These are phyloP conservation scores for Candida chilensis DNA, from an alignment of 805 yeast genomes.

Conservation along the genomic window DNA sequence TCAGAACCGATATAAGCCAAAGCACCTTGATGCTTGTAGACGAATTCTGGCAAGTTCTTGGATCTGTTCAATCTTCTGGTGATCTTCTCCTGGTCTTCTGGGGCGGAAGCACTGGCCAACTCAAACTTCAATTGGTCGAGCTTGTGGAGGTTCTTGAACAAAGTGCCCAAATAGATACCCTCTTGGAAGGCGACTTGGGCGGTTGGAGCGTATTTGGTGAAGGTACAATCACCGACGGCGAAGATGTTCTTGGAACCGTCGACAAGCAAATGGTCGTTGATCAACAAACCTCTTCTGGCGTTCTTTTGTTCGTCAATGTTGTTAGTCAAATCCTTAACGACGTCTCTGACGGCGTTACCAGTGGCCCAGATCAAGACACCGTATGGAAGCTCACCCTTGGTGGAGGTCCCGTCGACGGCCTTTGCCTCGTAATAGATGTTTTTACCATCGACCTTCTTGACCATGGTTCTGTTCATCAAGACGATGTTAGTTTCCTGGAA, in stretches of 20 bases:
- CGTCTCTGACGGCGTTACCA: conserved; percentile 84
- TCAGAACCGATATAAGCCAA: conserved; percentile 92
- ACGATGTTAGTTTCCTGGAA: conserved; percentile 61
- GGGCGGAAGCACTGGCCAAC: conserved; percentile 25
- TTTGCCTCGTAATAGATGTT: conserved; percentile 64
- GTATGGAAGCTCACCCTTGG: conserved; percentile 61
- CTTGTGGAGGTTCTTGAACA: conserved; percentile 56
- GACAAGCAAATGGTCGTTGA: conserved; percentile 74
- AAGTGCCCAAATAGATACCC: conserved; percentile 71
- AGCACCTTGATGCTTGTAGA: conserved; percentile 85
- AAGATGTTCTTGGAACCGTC: conserved; percentile 78
- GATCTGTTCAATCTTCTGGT: conserved; percentile 32
- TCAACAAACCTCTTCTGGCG: conserved; percentile 84
- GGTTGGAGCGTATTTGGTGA: conserved; percentile 87
- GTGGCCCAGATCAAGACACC: conserved; percentile 97
- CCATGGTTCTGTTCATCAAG: conserved; percentile 79
- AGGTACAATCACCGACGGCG: conserved; percentile 93
- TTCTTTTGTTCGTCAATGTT: conserved; percentile 69
- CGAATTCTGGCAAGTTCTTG: conserved; percentile 50
- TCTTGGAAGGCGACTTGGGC: conserved; percentile 97
- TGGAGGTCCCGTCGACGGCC: conserved; percentile 55
- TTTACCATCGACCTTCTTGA: conserved; percentile 70
- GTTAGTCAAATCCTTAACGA: conserved; percentile 57
- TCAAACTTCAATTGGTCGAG: conserved; percentile 48
- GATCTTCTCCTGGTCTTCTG: conserved; percentile 32